A percentile compares a stretch with the other conserved stretches of the same genome.
phyloP scores from a whole-genome alignment of 1,139 yeast genomes.

The Waltiozyma sp. region DNA sequence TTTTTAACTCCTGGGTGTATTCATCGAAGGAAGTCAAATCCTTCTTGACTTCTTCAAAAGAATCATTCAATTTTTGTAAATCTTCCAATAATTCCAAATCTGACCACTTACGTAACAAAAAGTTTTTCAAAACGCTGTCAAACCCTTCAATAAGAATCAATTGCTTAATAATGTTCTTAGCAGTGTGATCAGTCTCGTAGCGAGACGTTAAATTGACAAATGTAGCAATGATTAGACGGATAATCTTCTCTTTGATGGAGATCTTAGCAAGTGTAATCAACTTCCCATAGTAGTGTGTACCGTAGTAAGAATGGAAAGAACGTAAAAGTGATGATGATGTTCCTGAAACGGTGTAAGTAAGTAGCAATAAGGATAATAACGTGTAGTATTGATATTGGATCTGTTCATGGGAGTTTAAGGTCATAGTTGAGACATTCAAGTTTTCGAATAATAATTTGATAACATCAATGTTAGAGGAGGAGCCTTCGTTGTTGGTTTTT shows the following conservation, averaged over 20 bases:
- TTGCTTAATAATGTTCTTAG: conserved; percentile 38
- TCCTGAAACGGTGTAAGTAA: conserved; percentile 57
- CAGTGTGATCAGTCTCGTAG: conserved; percentile 20
- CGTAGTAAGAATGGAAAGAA: conserved; percentile 32
- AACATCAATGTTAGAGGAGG: conserved; percentile 21
- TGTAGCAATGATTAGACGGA: conserved; percentile 68
- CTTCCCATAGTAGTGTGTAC: conserved; percentile 30
- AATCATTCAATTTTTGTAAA: conserved; percentile 44
- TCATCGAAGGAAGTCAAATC: conserved; percentile 89
- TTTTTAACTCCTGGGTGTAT: conserved; percentile 73
- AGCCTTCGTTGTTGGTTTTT: neutral
- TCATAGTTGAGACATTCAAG: conserved; percentile 17
- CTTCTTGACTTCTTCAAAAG: conserved; percentile 60
- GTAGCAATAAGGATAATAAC: conserved; percentile 71
- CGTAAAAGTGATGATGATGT: conserved; percentile 26
- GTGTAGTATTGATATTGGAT: conserved; percentile 80
- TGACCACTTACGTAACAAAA: conserved; percentile 83
- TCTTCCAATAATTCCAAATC: conserved; percentile 85
- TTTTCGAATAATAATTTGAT: conserved; percentile 45
- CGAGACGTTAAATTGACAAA: conserved; percentile 47
- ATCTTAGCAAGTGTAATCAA: conserved; percentile 59
- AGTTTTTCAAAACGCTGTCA: conserved; percentile 51
- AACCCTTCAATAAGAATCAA: conserved; percentile 72
- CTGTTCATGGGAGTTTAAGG: conserved; percentile 23
- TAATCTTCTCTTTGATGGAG: conserved; percentile 86